Evolutionary conservation across 768 basidiomycete genomes (phyloP).

Genomic region (Hericium coralloides): DNA sequence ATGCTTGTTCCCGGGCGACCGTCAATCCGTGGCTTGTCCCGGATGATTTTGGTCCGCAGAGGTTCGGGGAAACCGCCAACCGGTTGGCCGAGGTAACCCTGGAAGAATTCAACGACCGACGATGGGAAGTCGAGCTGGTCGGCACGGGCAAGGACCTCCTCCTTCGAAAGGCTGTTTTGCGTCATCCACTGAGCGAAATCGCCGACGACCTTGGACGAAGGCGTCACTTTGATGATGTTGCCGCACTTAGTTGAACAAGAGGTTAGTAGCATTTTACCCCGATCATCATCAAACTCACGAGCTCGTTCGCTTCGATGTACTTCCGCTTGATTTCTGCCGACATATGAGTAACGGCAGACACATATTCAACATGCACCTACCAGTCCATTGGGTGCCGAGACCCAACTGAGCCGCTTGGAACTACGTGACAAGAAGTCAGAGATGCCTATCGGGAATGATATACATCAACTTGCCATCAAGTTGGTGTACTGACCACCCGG

Average conservation of each 20-base stretch:
- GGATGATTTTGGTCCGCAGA: slow-evolving; percentile 82
- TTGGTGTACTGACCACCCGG: slow-evolving; percentile 96
- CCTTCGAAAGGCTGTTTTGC: slow-evolving; percentile 80
- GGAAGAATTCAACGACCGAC: slow-evolving; percentile 97
- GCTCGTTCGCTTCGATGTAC: slow-evolving; percentile 95
- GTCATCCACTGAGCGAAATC: slow-evolving; percentile 99
- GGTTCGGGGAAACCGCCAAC: slow-evolving; percentile 99
- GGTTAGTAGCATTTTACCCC: slow-evolving; percentile 2
- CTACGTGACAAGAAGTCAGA: slow-evolving; percentile 30
- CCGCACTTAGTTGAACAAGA: slow-evolving; percentile 57
- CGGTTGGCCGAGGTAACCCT: slow-evolving; percentile 96
- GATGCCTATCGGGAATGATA: slow-evolving; percentile 17
- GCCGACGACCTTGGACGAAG: slow-evolving; percentile 97
- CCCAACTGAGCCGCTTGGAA: slow-evolving; percentile 99
- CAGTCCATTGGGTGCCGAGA: slow-evolving; percentile 92
- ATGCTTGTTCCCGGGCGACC: slow-evolving; percentile 87
- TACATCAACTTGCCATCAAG: slow-evolving; percentile 55
- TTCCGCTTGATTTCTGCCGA: slow-evolving; percentile 87
- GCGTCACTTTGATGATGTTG: slow-evolving; percentile 98
- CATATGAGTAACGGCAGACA: neutral
- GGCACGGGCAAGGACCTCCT: slow-evolving; percentile 80
- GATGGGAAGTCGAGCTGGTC: slow-evolving; percentile 95
- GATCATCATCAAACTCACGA: slow-evolving; percentile 42
- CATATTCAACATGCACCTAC: slow-evolving; percentile 28
- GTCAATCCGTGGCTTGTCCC: slow-evolving; percentile 90